Evolutionary conservation across 768 basidiomycete genomes (phyloP), one percentile per base, ranked within the genome.

Genomic region (Trametes cubensis): DNA sequence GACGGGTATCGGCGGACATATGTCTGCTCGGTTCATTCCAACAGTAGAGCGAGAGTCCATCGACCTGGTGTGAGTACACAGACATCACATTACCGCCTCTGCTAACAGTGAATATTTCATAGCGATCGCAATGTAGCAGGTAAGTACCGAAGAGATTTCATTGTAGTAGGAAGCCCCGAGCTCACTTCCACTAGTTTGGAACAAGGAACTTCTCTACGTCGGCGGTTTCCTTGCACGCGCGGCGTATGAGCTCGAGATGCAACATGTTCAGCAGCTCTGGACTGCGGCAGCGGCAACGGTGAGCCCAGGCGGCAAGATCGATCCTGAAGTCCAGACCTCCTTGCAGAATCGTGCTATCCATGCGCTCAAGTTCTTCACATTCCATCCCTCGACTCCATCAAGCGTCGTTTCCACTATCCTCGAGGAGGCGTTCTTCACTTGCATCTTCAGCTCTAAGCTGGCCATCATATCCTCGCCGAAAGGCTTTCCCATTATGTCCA

Each of bases 41-140:
- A 98, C 95, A 0, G 95, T 98, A 8, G 96, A 98, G 73, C 84
- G 96, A 63, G 96, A 98, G 76, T 90, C 90, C 0, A 89, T 95
- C 64, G 94, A 93, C 74, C 78, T 95, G 30, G 88, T 94, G 88
- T 92, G 69, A 74, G 86, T 58, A 41, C 11, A n/a, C 17, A 50
- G 23, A n/a, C 23, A 2, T 4, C 40, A 25, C 55, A 49, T 48
- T 25, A 26, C 17, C 14, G 47, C 41, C 41, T 52, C 11, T 60
- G 20, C 64, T 6, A 56, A 53, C 3, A 28, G 44, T 21, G 8
- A 59, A 17, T 25, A 11, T 46, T 21, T 48, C 15, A 1, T 52
- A 93, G 90, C 70, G 94, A 96, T 73, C 85, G 87, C 48, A 88
- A 91, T 71, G 92, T 92, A 25, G 86, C 88, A 21, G 76, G 90